Conservation (phyloP, 768 basidiomycete species). For the Termitomyces heimii region DNA sequence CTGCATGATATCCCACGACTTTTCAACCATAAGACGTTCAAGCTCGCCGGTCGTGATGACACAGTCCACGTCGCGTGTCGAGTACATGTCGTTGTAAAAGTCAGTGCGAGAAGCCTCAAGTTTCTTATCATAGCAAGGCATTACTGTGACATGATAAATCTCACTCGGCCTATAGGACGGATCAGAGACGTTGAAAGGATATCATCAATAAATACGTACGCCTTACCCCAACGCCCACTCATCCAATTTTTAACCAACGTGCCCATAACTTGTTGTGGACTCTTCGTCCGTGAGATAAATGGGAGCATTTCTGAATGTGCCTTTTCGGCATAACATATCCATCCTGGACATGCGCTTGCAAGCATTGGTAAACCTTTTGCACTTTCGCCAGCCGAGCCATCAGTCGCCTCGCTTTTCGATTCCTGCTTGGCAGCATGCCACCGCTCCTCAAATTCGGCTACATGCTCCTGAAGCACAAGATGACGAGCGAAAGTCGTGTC, state of each 20-base stretch:
- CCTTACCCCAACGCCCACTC: constrained; percentile 55
- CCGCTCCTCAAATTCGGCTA: constrained; percentile 76
- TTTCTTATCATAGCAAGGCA: constrained; percentile 99
- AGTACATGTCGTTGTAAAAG: constrained; percentile 78
- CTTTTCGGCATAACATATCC: constrained; percentile 99
- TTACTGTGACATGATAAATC: constrained; percentile 94
- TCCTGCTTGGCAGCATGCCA: constrained; percentile 25
- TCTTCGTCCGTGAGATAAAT: constrained; percentile 83
- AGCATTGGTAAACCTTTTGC: constrained; percentile 70
- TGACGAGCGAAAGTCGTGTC: constrained; percentile 96
- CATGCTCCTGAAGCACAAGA: constrained; percentile 75
- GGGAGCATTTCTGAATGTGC: constrained; percentile 92
- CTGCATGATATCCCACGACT: constrained; percentile 66
- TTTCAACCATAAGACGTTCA: constrained; percentile 76
- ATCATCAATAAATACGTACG: constrained; percentile 40
- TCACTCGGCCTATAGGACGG: constrained; percentile 60
- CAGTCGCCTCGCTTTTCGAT: constrained; percentile 8
- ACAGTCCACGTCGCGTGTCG: constrained; percentile 92
- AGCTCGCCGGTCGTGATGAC: constrained; percentile 97
- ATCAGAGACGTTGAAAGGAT: neutral
- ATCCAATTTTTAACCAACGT: constrained; percentile 90
- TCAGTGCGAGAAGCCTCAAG: constrained; percentile 94
- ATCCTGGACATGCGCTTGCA: constrained; percentile 94
- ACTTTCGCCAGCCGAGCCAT: constrained; percentile 5
- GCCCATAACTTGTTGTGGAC: constrained; percentile 93